Evolutionary conservation across 23 red algal species (phyloP), one percentile per base, ranked within the genome.

Genomic region (Gracilaria caudata): DNA sequence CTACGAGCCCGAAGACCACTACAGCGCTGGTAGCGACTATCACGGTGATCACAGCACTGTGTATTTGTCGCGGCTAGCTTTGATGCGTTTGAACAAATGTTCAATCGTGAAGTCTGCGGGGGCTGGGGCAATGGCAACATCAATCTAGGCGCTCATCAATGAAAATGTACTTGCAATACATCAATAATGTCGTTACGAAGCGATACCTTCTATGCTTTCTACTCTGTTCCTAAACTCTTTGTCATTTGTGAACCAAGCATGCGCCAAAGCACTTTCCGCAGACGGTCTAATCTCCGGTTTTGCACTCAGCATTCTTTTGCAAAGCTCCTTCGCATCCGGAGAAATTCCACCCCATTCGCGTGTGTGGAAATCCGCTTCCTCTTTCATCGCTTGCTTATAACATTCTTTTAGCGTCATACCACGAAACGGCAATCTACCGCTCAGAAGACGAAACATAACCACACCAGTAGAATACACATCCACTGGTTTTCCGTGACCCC

Each of bases 401-500:
- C 80, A 81, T 58, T 94, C 92, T 68, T 46, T 28, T 46, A 87
- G 43, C 19, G 85, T 81, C 73, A 87, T 94, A n/a, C 84, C 92
- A 63, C 92, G 81, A 59, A 90, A 94, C 14, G 92, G 92, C 6
- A 90, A 35, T 26, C 90, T 83, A 23, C 86, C 84, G 46, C 72
- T 83, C 40, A 94, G 43, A 1, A 94, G 41, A 46, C 80, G 79
- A 54, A 86, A 90, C 79, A 94, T 83, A 19, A 94, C 92, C 36
- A 94, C 92, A 35, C 78, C 92, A 37, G 86, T 81, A 19, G 81
- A 75, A 83, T 83, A 94, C 46, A 94, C 44, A 83, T 94, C 92
- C 16, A 90, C 92, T 19, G 85, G 85, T 35, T 81, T 84, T 19
- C 85, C 85, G 44, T 94, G 84, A 17, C 84, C 84, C 1, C 84